phyloP scores from a whole-genome alignment of 768 basidiomycete species.

The Boletellus sp. region DNA sequence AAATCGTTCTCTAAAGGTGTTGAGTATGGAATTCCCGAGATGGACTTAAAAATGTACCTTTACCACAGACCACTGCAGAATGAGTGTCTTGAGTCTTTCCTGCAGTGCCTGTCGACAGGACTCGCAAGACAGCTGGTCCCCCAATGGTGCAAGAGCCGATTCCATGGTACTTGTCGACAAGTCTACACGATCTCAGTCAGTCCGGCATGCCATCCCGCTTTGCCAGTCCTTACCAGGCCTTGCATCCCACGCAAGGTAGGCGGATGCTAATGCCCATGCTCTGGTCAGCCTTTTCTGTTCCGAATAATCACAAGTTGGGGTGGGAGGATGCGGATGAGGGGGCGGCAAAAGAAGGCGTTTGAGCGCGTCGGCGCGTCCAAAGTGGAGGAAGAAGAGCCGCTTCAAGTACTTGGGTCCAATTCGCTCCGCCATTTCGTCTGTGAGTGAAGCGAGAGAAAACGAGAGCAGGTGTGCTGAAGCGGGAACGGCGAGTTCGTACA shows the following conservation, averaged over 20 bases:
- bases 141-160: conserved; percentile 63
- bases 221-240: conserved; percentile 54
- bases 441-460: conserved; percentile 60
- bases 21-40: conserved; percentile 8
- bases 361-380: conserved; percentile 77
- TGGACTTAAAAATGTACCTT: conserved; percentile 46
- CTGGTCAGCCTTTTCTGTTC: conserved; percentile 78
- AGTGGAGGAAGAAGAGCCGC: conserved; percentile 78
- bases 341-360: conserved; percentile 75
- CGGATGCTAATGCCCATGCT: conserved; percentile 79
- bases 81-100: conserved; percentile 63
- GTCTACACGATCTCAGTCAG: conserved; percentile 41
- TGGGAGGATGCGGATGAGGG: conserved; percentile 74
- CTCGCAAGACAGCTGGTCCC: conserved; percentile 65
- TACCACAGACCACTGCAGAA: conserved; percentile 75
- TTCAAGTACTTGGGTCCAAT: conserved; percentile 79
- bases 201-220: background rate
- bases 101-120: conserved; percentile 60
- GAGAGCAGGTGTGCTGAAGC: conserved; percentile 74
- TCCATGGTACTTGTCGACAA: conserved; percentile 72
- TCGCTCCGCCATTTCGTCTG: conserved; percentile 63
- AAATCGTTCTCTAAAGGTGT: conserved; percentile 51
- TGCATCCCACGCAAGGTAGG: conserved; percentile 83
- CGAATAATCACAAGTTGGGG: conserved; percentile 58
- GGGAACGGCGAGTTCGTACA: conserved; percentile 71